Conservation (phyloP, 1,284 basidiomycete genomes). For the Hymenochaete sp. region DNA sequence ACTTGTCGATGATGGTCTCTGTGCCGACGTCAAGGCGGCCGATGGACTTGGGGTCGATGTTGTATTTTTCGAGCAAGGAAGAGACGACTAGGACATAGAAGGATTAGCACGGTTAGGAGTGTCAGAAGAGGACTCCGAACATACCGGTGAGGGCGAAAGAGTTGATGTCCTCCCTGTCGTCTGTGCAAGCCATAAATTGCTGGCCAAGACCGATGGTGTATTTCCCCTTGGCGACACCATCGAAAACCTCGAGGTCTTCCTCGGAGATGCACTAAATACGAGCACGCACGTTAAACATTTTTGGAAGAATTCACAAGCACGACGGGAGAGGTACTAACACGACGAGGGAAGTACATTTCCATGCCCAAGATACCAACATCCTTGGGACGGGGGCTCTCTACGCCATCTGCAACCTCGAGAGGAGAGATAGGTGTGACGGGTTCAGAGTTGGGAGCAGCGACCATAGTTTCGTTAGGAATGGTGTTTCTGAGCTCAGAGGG, state of each 20-base stretch:
- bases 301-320: conserved; percentile 20
- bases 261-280: conserved; percentile 80
- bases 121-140: conserved; percentile 25
- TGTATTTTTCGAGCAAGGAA: conserved; percentile 87
- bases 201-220: conserved; percentile 99
- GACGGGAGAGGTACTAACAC: conserved; percentile 43
- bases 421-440: conserved; percentile 17
- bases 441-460: conserved; percentile 17
- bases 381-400: conserved; percentile 53
- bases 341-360: conserved; percentile 90
- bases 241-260: conserved; percentile 89
- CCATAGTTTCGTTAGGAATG: conserved; percentile 9
- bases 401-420: conserved; percentile 16
- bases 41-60: conserved; percentile 93
- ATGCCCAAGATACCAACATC: conserved; percentile 90
- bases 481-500: background rate
- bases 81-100: conserved; percentile 52
- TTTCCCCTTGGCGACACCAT: conserved; percentile 93
- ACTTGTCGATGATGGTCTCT: conserved; percentile 99
- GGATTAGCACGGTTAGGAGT: background rate
- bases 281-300: conserved; percentile 19
- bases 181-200: conserved; percentile 96
- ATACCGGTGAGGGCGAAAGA: conserved; percentile 90
- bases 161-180: conserved; percentile 98
- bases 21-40: conserved; percentile 98